Evolutionary conservation across 768 basidiomycete genomes (phyloP).

Genomic region (Boletus rufocinnamomeus): DNA sequence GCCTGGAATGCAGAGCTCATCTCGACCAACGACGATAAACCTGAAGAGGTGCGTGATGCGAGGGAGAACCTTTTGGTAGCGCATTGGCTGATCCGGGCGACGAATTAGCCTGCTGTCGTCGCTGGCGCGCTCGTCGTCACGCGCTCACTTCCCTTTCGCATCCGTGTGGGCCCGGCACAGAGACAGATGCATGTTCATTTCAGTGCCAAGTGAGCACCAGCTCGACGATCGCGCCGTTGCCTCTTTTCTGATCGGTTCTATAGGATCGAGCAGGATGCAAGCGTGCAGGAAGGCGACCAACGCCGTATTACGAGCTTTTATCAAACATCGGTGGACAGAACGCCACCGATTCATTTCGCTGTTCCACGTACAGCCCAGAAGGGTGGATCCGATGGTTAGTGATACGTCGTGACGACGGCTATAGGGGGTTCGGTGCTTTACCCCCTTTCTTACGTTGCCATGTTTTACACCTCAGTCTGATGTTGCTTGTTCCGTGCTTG

Average conservation of each 20-base stretch:
- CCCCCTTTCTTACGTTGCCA: not conserved
- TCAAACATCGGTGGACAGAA: conserved; percentile 33
- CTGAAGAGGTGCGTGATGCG: conserved; percentile 22
- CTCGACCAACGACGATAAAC: conserved; percentile 29
- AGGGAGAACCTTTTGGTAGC: not conserved
- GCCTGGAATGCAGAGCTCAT: conserved; percentile 39
- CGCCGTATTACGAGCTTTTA: conserved; percentile 39
- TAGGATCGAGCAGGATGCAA: conserved; percentile 31
- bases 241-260: not conserved
- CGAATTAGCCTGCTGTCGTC: conserved; percentile 37
- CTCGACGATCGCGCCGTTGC: not conserved
- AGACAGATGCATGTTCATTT: conserved; percentile 36
- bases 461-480: not conserved
- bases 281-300: conserved; percentile 18
- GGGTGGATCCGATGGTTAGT: conserved; percentile 10
- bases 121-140: conserved; percentile 43
- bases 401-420: not conserved
- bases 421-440: not conserved
- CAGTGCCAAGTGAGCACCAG: conserved; percentile 40
- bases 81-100: not conserved
- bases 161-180: conserved; percentile 43
- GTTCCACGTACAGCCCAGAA: conserved; percentile 15
- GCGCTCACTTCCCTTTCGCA: conserved; percentile 41
- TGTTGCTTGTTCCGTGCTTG: not conserved
- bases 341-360: conserved; percentile 37